A percentile compares a stretch with the other conserved stretches of the same genome.
Conservation (phyloP, 2,329 filamentous ascomycete genomes). For the Colletotrichum theobromicola region DNA sequence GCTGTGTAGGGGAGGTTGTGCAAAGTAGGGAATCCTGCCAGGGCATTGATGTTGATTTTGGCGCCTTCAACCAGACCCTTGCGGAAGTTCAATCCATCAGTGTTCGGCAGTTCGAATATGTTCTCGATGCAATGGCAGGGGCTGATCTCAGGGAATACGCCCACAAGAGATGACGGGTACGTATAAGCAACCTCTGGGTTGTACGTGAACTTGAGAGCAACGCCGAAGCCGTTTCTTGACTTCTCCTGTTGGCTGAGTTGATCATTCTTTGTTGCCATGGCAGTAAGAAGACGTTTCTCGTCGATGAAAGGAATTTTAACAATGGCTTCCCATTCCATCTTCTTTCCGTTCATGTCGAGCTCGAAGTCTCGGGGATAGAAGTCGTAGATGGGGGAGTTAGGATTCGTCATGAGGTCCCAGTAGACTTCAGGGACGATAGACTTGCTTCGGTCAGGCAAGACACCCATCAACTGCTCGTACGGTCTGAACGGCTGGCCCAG, state of each 20-base stretch:
- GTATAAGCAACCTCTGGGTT: slow-evolving; percentile 76
- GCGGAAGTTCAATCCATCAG: slow-evolving; percentile 87
- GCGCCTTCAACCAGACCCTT: slow-evolving; percentile 85
- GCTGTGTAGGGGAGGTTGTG: slow-evolving; percentile 86
- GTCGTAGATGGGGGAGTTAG: slow-evolving; percentile 91
- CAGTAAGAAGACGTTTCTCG: slow-evolving; percentile 80
- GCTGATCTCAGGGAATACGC: slow-evolving; percentile 87
- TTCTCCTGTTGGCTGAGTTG: slow-evolving; percentile 80
- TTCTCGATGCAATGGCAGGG: slow-evolving; percentile 94
- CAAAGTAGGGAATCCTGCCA: slow-evolving; percentile 92
- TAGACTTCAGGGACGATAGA: slow-evolving; percentile 89
- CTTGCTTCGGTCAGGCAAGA: slow-evolving; percentile 96
- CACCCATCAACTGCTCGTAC: slow-evolving; percentile 97
- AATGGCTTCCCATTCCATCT: slow-evolving; percentile 99
- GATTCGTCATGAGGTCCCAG: slow-evolving; percentile 90
- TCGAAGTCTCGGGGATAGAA: slow-evolving; percentile 98
- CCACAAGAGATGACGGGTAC: slow-evolving; percentile 87
- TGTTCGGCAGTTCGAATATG: slow-evolving; percentile 90
- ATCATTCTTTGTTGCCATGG: slow-evolving; percentile 85
- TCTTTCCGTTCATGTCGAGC: slow-evolving; percentile 99
- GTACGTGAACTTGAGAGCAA: slow-evolving; percentile 92
- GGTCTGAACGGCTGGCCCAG: slow-evolving; percentile 95
- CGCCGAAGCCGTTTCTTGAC: slow-evolving; percentile 86
- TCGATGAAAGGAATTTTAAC: slow-evolving; percentile 99
- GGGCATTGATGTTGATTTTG: slow-evolving; percentile 79